phyloP scores from a whole-genome alignment of 345 rosid species.

The Streptanthus diversifolius region DNA sequence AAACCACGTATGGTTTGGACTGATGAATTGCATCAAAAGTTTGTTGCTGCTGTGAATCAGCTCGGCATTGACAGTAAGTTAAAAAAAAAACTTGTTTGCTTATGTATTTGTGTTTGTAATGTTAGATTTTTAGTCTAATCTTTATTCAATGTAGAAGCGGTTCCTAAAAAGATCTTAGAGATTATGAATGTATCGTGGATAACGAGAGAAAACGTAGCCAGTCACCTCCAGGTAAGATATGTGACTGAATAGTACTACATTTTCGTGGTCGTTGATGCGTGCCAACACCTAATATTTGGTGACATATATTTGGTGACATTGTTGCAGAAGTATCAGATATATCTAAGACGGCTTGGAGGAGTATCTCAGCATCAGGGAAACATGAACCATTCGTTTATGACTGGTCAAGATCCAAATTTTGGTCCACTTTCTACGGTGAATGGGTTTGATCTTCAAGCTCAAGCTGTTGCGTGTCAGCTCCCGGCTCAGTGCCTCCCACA shows the following conservation, averaged over 20 bases:
- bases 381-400: slow-evolving; percentile 52
- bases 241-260: neutral
- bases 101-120: slow-evolving; percentile 3
- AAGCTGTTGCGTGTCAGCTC: slow-evolving; percentile 72
- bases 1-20: slow-evolving; percentile 90
- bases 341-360: slow-evolving; percentile 90
- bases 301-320: too few species aligned
- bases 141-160: slow-evolving; percentile 58
- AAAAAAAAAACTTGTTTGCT: neutral
- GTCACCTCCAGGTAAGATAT: slow-evolving; percentile 81
- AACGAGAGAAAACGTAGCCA: slow-evolving; percentile 85
- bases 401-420: slow-evolving; percentile 57
- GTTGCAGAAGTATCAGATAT: slow-evolving; percentile 84
- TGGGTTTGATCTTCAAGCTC: slow-evolving; percentile 71
- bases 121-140: neutral
- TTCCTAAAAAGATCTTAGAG: slow-evolving; percentile 93
- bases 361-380: slow-evolving; percentile 64
- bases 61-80: slow-evolving; percentile 85
- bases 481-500: slow-evolving; percentile 82
- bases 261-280: neutral
- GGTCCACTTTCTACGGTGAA: slow-evolving; percentile 56
- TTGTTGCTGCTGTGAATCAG: slow-evolving; percentile 80
- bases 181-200: slow-evolving; percentile 89
- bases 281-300: neutral
- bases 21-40: slow-evolving; percentile 77